Base-by-base conservation (phyloP, 2,329 filamentous ascomycete genomes). In the Fonsecaea nubica region DNA sequence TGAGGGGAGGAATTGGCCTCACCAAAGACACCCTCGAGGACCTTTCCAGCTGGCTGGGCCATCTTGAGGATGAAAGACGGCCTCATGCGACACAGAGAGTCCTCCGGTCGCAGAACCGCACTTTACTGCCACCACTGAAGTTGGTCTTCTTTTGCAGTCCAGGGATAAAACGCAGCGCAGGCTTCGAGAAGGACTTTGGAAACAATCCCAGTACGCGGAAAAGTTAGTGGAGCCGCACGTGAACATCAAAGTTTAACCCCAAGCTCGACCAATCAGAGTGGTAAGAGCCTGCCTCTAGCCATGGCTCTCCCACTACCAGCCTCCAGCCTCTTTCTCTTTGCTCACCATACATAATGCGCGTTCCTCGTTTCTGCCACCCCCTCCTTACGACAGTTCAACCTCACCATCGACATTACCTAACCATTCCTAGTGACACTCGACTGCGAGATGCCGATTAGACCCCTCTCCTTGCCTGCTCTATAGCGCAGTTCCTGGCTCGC, bases 21-120 rank as follows among this genome's bases (percentile, higher is more conserved):
- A 88, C 86, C 86, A 73, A 89, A 86, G 67, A 88, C 82, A 71
- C 88, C 88, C 76, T 90, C 87, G 63, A 87, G 77, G 65, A 87
- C 79, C 75, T 84, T 85, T 62, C 72, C 65, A 40, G 70, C 50
- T 53, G 68, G 58, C 63, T 71, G 65, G 54, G 71, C 68, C 71
- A 73, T 73, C 36, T 45, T 68, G 60, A 64, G 32, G 10, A 71
- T 30, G 30, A 42, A 40, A 9, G 30, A 32, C 15, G 48, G 32
- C 32, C 30, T 63, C 68, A 70, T 70, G 53, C 32, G 54, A 62
- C 6, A n/a, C 15, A 36, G 36, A 33, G 38, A 3, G n/a, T n/a
- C 4, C 33, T 32, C 32, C 4, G 30, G 42, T 15, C 12, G 32
- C 13, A 42, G 55, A 18, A 13, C 18, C 10, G 18, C 21, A 13